Evolutionary conservation across 768 basidiomycete species (phyloP).

Genomic region (Pluteus cervinus): DNA sequence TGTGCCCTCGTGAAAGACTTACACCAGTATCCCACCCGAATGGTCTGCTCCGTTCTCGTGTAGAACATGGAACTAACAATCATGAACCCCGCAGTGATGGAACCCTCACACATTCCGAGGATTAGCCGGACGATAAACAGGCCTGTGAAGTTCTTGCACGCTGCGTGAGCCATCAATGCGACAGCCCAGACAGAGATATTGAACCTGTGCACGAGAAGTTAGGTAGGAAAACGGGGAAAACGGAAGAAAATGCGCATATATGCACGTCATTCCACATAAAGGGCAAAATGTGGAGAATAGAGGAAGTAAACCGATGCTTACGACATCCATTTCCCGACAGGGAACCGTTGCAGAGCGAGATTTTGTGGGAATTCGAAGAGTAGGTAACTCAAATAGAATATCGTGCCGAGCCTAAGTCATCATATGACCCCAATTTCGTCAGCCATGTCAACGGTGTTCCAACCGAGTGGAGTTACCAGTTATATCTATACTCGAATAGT

Average conservation of each 20-base stretch:
- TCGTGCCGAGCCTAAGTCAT: conserved; percentile 73
- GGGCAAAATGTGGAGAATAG: not conserved
- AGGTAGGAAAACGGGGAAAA: too few species aligned
- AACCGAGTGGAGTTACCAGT: conserved; percentile 38
- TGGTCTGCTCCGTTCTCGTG: conserved; percentile 62
- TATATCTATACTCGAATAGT: conserved; percentile 60
- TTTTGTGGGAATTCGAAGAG: conserved; percentile 73
- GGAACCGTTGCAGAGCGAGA: conserved; percentile 63
- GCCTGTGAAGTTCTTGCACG: conserved; percentile 63
- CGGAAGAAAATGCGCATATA: too few species aligned
- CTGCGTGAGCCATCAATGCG: conserved; percentile 56
- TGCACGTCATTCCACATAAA: too few species aligned
- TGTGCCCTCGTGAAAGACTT: too few species aligned
- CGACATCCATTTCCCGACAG: conserved; percentile 83
- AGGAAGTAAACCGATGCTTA: conserved; percentile 13
- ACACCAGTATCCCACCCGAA: conserved; percentile 76
- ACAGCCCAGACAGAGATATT: conserved; percentile 67
- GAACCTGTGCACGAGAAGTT: conserved; percentile 26
- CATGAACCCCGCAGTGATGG: conserved; percentile 70
- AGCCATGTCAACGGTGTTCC: too few species aligned
- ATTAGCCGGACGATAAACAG: conserved; percentile 60
- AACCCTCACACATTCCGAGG: conserved; percentile 68
- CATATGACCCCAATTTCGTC: too few species aligned
- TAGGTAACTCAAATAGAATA: conserved; percentile 70
- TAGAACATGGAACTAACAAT: conserved; percentile 79